Evolutionary conservation across 1,139 yeast species (phyloP), one percentile per base, ranked within the genome.

Genomic region (Candida labiduridarum): DNA sequence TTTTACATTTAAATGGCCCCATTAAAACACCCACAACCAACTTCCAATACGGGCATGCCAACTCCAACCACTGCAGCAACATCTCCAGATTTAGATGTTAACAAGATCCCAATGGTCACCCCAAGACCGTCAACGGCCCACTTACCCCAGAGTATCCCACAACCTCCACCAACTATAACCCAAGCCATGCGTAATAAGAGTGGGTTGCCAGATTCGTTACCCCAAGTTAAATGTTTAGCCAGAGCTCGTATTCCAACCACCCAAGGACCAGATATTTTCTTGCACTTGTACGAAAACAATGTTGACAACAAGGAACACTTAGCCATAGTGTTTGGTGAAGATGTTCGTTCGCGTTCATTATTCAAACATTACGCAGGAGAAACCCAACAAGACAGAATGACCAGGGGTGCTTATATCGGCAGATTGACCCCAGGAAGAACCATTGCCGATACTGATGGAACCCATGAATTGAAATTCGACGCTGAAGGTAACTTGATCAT

Each of bases 261-360:
- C 1, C 83, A 84, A 50, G 96, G 96, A 4, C 92, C 96, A 1
- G 99, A 95, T 62, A 90, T 92, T 49, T 95, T 91, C 60, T 74
- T 95, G 51, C 99, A 95, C 69, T 69, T 95, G 47, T 95, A 94
- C 69, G 80, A 87, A 49, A 94, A 94, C 64, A 84, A 90, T 63
- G 72, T 86, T 51, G 99, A 95, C 69, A 77, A 83, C 52, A 95
- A 95, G 68, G 99, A 95, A 68, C 99, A 95, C 69, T 74, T 95
- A 60, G 99, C 99, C 9, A 94, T 95, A 53, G 99, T 94, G 2
- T 94, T 94, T 70, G 98, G 99, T 9, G 96, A 90, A 63, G 88
- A 88, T 59, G 85, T 95, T 47, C 78, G 96, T 57, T 89, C 97
- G 3, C 78, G 80, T 63, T 75, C 92, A 1, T 74, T 95, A 49